Conservation (phyloP, 2,329 filamentous ascomycete species). For the Pyrenophora teres region DNA sequence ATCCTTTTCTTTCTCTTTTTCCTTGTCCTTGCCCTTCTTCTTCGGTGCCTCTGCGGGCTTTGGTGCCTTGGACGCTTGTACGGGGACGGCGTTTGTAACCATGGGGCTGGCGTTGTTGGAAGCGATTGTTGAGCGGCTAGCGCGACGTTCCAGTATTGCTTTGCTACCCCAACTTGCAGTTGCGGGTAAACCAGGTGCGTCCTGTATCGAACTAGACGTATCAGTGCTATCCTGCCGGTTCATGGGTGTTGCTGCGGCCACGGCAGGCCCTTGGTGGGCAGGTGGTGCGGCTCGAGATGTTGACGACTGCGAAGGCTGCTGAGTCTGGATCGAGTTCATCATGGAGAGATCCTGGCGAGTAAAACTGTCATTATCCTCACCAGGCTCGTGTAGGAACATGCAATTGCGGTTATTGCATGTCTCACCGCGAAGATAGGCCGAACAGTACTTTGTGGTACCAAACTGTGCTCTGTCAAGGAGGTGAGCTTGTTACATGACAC, state of each 20-base stretch:
- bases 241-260: constrained; percentile 66
- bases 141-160: constrained; percentile 70
- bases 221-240: constrained; percentile 78
- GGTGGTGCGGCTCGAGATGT: constrained; percentile 58
- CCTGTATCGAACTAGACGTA: constrained; percentile 62
- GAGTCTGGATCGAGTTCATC: constrained; percentile 86
- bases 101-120: constrained; percentile 83
- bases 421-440: constrained; percentile 92
- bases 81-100: constrained; percentile 53
- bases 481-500: constrained; percentile 24
- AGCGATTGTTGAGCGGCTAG: constrained; percentile 79
- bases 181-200: constrained; percentile 88
- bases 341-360: constrained; percentile 92
- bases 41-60: constrained; percentile 39
- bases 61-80: constrained; percentile 34
- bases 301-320: constrained; percentile 66
- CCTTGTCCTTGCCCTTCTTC: constrained; percentile 36
- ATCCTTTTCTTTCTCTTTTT: constrained; percentile 25
- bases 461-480: constrained; percentile 62
- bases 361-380: constrained; percentile 97
- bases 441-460: constrained; percentile 98
- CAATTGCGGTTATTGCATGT: constrained; percentile 94
- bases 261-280: constrained; percentile 55
- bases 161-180: constrained; percentile 89
- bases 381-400: constrained; percentile 97